A percentile compares a stretch with the other conserved stretches of the same genome.
Evolutionary conservation across 805 yeast genomes (phyloP).

Genomic region (Ogataea populi-albae): DNA sequence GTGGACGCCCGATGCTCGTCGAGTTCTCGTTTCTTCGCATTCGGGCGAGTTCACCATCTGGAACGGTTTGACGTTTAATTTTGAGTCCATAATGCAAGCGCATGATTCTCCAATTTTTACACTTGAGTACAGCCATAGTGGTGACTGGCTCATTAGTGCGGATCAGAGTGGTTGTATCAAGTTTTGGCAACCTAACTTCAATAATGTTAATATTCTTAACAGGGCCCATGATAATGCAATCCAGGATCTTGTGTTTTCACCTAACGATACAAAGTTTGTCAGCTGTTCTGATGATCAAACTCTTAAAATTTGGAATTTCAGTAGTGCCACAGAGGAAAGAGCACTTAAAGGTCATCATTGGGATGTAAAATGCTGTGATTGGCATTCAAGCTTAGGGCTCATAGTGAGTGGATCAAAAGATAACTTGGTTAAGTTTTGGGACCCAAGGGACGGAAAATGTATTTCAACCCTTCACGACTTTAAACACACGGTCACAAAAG

Average conservation of each 20-base stretch:
- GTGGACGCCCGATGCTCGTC: conserved; percentile 96
- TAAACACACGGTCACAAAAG: conserved; percentile 88
- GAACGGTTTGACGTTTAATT: conserved; percentile 93
- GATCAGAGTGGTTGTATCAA: conserved; percentile 90
- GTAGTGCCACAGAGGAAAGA: conserved; percentile 80
- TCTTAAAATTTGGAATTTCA: conserved; percentile 91
- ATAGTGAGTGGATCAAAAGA: conserved; percentile 94
- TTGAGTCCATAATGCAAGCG: conserved; percentile 98
- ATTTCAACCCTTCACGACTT: conserved; percentile 84
- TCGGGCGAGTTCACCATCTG: conserved; percentile 95
- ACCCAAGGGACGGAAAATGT: conserved; percentile 77
- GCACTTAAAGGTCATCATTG: conserved; percentile 90
- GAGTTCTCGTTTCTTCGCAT: conserved; percentile 84
- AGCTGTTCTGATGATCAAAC: conserved; percentile 91
- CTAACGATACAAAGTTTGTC: conserved; percentile 88
- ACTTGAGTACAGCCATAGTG: conserved; percentile 79
- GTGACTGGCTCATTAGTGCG: conserved; percentile 92
- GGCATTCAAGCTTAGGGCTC: conserved; percentile 90
- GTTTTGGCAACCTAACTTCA: conserved; percentile 98
- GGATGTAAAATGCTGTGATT: conserved; percentile 97
- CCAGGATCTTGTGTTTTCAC: conserved; percentile 84
- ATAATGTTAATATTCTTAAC: conserved; percentile 79
- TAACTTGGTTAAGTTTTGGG: conserved; percentile 92
- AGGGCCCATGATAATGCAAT: conserved; percentile 78
- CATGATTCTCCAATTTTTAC: conserved; percentile 88